phyloP scores from a whole-genome alignment of 2,329 filamentous ascomycete species.

The Paramyrothecium sp. region DNA sequence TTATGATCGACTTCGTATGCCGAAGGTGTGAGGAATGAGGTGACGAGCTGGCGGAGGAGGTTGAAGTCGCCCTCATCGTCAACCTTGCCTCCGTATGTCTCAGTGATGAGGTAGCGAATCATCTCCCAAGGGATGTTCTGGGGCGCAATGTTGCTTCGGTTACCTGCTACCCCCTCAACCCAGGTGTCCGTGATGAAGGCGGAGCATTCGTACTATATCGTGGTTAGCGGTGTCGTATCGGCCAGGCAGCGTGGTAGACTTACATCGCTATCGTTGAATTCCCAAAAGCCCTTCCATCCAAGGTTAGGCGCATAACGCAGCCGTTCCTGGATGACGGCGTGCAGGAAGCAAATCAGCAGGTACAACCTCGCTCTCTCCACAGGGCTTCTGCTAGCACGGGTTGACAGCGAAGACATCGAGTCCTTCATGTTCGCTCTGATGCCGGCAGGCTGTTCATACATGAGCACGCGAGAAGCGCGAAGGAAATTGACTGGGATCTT shows the following conservation, averaged over 20 bases:
- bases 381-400: constrained; percentile 74
- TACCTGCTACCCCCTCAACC: constrained; percentile 79
- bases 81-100: constrained; percentile 98
- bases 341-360: constrained; percentile 86
- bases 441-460: constrained; percentile 97
- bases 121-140: constrained; percentile 96
- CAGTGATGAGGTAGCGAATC: constrained; percentile 83
- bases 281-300: constrained; percentile 99
- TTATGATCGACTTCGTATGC: constrained; percentile 94
- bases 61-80: constrained; percentile 85
- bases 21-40: constrained; percentile 75
- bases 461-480: constrained; percentile 87
- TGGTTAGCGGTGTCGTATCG: background rate
- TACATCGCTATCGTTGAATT: constrained; percentile 99
- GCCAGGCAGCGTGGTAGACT: constrained; percentile 41
- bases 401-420: constrained; percentile 79
- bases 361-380: constrained; percentile 91
- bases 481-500: constrained; percentile 97
- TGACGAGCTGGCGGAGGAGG: constrained; percentile 70
- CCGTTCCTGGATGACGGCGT: constrained; percentile 93
- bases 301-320: constrained; percentile 90
- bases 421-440: constrained; percentile 99
- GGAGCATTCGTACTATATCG: constrained; percentile 84
- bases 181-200: constrained; percentile 94
- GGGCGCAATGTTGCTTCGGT: constrained; percentile 88